These are phyloP conservation scores for Rhodomyrtus psidioides DNA, from an alignment of 441 rosid species.

Conservation along the genomic window DNA sequence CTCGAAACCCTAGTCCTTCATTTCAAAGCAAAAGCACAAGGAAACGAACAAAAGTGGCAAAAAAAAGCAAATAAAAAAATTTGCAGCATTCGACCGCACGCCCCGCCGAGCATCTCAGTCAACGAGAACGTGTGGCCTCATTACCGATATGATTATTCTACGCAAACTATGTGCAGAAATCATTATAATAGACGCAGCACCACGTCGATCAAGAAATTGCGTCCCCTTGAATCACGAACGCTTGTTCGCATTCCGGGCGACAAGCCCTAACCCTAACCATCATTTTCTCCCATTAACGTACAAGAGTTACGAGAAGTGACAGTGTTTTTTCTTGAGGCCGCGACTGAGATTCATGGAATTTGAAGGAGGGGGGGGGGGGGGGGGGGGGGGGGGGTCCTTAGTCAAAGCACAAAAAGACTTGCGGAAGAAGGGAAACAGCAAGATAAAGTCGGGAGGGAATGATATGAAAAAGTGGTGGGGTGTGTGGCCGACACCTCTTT, in stretches of 20 bases:
- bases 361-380: not conserved
- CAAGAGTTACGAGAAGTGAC: not conserved
- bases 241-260: constrained; percentile 20
- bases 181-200: constrained; percentile 17
- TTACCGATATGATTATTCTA: constrained; percentile 15
- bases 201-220: not conserved
- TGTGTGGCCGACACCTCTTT: constrained; percentile 32
- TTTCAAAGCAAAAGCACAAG: not conserved
- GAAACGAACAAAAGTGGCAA: not conserved
- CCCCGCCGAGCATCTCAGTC: constrained; percentile 12
- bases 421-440: not conserved
- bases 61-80: not conserved
- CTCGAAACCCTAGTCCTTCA: not conserved
- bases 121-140: constrained; percentile 32
- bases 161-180: not conserved
- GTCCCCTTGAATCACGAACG: constrained; percentile 26
- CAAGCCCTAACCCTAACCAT: constrained; percentile 14
- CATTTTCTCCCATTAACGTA: not conserved
- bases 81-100: constrained; percentile 25
- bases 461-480: not conserved
- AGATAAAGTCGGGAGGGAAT: not conserved
- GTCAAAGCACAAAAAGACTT: constrained; percentile 9
- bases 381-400: not conserved
- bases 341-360: not conserved
- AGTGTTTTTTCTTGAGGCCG: not conserved